Base-by-base conservation (phyloP, 148 eudicot genomes). In the Agrostemma githago region DNA sequence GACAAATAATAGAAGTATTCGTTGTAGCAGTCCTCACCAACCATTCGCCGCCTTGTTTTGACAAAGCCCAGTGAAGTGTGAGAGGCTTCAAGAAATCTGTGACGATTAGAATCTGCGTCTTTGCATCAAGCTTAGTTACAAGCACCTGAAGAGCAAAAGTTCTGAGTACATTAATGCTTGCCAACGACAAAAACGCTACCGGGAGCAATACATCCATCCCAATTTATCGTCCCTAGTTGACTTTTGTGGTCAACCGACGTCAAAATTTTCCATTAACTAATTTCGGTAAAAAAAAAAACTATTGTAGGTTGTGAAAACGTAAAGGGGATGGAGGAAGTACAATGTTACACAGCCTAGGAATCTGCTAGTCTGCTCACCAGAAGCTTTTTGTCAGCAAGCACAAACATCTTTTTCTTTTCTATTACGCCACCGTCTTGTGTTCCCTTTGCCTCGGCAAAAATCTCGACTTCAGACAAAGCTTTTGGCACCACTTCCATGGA, bases 41-140 rank as follows among this genome's bases (percentile, higher is more conserved):
- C 99, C 99, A 95, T 84, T 95, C 96, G 72, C 88, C 86, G 65
- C 85, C 81, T 26, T 84, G 79, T 76, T 79, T 86, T 54, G 99
- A 90, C 77, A 95, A 79, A 73, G 89, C 99, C 98, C 98, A 95
- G 76, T 95, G 98, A 79, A 95, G 96, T 62, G 76, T 82, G 74
- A 90, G 84, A 71, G 97, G 89, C 60, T 86, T 92, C 63, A 72
- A 71, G 67, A 86, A 77, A 82, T 92, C 90, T 42, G 97, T 95
- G 74, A 86, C 92, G 46, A 95, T 66, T 44, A 38, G 72, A 72
- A 95, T 79, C 83, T 80, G 85, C 67, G 83, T 85, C 84, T 87
- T 92, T 19, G 85, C 84, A 75, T 78, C 75, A 59, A 82, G 66
- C 84, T 90, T 95, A 75, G 86, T 86, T 57, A 88, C 88, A 86